Evolutionary conservation across 257 asterid genomes (phyloP).

Genomic region (Nyctanthes arbortristis): DNA sequence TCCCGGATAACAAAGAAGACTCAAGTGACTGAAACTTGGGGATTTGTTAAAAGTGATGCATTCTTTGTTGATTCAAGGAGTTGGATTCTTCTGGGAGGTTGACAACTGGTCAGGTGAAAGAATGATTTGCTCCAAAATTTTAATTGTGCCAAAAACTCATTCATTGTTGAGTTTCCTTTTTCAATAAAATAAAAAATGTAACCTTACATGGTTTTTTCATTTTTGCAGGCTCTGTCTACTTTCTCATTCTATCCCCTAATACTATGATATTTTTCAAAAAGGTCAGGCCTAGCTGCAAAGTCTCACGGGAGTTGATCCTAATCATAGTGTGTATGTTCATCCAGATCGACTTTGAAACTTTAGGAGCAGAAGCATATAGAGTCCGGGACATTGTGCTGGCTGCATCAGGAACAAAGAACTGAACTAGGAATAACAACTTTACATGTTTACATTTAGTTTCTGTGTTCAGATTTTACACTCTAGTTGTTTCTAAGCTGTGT

Average conservation of each 20-base stretch:
- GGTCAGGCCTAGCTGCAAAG: not conserved
- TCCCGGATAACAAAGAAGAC: conserved; percentile 57
- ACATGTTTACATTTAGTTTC: not conserved
- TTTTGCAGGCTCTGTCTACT: not conserved
- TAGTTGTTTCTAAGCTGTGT: not conserved
- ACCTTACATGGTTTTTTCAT: not conserved
- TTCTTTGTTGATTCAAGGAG: conserved; percentile 17
- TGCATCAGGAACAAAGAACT: not conserved
- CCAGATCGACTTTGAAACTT: not conserved
- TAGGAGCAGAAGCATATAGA: not conserved
- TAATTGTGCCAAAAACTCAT: not conserved
- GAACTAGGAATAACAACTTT: not conserved
- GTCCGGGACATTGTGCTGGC: not conserved
- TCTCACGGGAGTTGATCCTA: not conserved
- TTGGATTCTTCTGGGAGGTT: conserved; percentile 9
- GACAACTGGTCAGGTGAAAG: conserved; percentile 14
- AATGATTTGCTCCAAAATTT: not conserved
- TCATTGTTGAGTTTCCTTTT: not conserved
- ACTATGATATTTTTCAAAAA: not conserved
- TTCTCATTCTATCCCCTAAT: not conserved
- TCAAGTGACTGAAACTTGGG: conserved; percentile 34
- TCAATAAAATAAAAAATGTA: too few species aligned
- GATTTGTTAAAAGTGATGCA: not conserved
- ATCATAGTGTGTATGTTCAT: not conserved
- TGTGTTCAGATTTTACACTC: not conserved